Percentiles rank a stretch among this genome's conserved stretches.
phyloP scores from a whole-genome alignment of 2,329 filamentous ascomycete genomes.

The Pseudogymnoascus sp. region DNA sequence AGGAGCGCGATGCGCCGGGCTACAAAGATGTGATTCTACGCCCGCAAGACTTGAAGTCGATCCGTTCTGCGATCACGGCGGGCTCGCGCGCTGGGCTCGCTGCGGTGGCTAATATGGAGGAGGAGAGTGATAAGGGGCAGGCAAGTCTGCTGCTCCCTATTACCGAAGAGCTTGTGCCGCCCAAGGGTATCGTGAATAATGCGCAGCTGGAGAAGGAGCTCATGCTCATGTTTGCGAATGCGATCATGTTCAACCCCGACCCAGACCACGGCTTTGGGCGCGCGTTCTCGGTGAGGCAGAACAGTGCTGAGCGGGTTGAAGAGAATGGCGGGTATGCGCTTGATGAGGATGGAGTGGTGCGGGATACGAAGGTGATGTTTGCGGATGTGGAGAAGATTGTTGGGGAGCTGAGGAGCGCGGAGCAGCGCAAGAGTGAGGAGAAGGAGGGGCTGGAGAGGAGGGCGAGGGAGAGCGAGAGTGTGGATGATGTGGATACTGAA shows the following conservation, averaged over 20 bases:
- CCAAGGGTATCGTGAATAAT: conserved; percentile 86
- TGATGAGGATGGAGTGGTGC: conserved; percentile 79
- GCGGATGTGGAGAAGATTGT: conserved; percentile 62
- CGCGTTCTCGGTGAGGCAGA: conserved; percentile 43
- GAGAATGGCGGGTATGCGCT: conserved; percentile 50
- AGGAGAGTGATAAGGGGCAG: conserved; percentile 46
- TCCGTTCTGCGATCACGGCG: conserved; percentile 66
- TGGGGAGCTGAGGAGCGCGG: conserved; percentile 24
- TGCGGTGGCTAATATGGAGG: conserved; percentile 52
- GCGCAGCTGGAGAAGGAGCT: conserved; percentile 87
- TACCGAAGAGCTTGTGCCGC: conserved; percentile 71
- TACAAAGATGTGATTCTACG: conserved; percentile 67
- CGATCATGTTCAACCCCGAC: conserved; percentile 96
- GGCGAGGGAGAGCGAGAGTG: conserved; percentile 18
- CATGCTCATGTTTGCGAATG: conserved; percentile 95
- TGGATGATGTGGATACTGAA: neutral
- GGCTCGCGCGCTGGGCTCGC: conserved; percentile 59
- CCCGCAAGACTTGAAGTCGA: conserved; percentile 70
- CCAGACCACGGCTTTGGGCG: conserved; percentile 62
- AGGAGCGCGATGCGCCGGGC: conserved; percentile 66
- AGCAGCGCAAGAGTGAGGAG: conserved; percentile 25
- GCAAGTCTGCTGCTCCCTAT: conserved; percentile 58
- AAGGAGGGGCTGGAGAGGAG: conserved; percentile 20
- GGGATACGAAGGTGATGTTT: conserved; percentile 84
- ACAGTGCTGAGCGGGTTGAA: conserved; percentile 32